A percentile compares a stretch with the other conserved stretches of the same genome.
These are phyloP conservation scores for Paecilomyces dactylethromorphus DNA, from an alignment of 2,329 filamentous ascomycete genomes.

Conservation along the genomic window DNA sequence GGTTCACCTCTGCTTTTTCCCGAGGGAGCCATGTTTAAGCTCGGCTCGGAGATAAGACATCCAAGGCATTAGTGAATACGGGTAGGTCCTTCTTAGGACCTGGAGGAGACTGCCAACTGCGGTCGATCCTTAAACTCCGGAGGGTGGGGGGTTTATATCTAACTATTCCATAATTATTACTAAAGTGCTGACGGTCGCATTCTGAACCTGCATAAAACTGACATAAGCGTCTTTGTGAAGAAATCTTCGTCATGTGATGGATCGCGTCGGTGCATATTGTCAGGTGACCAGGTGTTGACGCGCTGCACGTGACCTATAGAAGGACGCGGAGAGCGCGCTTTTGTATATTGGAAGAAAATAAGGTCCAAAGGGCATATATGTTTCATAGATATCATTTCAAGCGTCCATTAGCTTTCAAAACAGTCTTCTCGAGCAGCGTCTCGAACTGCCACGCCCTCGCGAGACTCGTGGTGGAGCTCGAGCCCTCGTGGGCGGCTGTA, in stretches of 20 bases:
- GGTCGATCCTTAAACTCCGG: not conserved
- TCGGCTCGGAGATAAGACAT: not conserved
- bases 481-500: constrained; percentile 28
- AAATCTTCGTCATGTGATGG: not conserved
- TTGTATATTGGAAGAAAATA: not conserved
- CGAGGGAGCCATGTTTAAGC: not conserved
- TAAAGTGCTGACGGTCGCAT: not conserved
- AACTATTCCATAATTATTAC: not conserved
- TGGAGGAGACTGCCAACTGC: not conserved
- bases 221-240: not conserved
- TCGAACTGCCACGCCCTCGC: not conserved
- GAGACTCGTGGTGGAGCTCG: constrained; percentile 19
- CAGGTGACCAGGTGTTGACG: not conserved
- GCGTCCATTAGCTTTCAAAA: not conserved
- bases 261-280: not conserved
- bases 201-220: not conserved
- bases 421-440: not conserved
- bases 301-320: constrained; percentile 11
- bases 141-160: not conserved
- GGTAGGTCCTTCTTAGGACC: not conserved
- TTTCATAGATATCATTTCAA: not conserved
- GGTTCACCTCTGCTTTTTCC: not conserved
- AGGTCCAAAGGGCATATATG: not conserved
- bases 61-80: not conserved
- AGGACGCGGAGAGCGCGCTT: constrained; percentile 9